Evolutionary conservation across 2,329 filamentous ascomycete genomes (phyloP).

Genomic region (Graphium sp.): DNA sequence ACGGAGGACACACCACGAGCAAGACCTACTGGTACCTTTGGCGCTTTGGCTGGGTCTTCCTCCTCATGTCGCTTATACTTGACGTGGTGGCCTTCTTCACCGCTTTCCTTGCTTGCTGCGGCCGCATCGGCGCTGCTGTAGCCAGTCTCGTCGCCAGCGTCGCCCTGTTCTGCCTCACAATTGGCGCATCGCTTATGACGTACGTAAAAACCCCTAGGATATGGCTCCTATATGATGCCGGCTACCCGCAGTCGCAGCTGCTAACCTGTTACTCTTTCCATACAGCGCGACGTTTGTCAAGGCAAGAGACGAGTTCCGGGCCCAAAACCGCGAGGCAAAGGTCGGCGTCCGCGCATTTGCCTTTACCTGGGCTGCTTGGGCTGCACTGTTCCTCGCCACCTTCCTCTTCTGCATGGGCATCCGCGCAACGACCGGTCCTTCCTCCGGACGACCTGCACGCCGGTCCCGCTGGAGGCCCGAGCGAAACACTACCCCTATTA

Average conservation of each 20-base stretch:
- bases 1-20: constrained; percentile 37
- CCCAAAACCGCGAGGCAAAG: constrained; percentile 33
- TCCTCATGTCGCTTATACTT: constrained; percentile 73
- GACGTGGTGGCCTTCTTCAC: constrained; percentile 48
- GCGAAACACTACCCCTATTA: too few species aligned
- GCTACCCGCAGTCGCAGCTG: too few species aligned
- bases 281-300: constrained; percentile 43
- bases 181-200: constrained; percentile 62
- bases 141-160: constrained; percentile 38
- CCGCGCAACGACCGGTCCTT: too few species aligned
- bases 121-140: constrained; percentile 52
- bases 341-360: constrained; percentile 56
- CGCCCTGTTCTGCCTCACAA: constrained; percentile 52
- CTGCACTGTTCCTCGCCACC: constrained; percentile 46
- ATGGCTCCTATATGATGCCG: too few species aligned
- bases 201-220: constrained; percentile 25
- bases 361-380: constrained; percentile 61
- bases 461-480: too few species aligned
- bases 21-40: constrained; percentile 63
- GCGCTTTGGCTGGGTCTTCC: constrained; percentile 86
- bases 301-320: constrained; percentile 49
- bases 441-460: too few species aligned
- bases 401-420: constrained; percentile 51
- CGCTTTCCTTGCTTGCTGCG: constrained; percentile 52
- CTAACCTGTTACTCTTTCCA: too few species aligned